phyloP scores from a whole-genome alignment of 306 rosid species.

The Vigna mungo region DNA sequence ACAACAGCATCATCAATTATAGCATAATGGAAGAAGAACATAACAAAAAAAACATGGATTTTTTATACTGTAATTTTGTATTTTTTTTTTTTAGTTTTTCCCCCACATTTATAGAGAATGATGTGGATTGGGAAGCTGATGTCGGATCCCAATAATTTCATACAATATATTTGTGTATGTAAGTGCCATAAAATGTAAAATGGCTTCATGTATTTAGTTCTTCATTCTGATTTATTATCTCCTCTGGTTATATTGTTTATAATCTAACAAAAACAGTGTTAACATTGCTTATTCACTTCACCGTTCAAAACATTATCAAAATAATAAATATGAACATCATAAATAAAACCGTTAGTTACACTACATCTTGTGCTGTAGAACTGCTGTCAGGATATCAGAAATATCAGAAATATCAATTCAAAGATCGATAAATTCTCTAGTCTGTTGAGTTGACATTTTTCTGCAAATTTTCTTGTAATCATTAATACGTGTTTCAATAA shows the following conservation, averaged over 20 bases:
- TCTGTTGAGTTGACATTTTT: background rate
- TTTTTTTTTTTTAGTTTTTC: slow-evolving; percentile 1
- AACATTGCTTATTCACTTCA: too few species aligned
- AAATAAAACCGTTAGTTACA: too few species aligned
- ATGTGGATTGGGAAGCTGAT: slow-evolving; percentile 44
- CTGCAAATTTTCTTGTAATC: background rate
- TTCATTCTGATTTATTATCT: background rate
- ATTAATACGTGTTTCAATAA: background rate
- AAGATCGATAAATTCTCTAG: background rate
- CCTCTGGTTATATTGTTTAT: background rate
- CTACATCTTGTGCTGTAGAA: background rate
- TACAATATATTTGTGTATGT: slow-evolving; percentile 34
- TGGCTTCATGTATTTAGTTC: slow-evolving; percentile 34
- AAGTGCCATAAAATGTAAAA: slow-evolving; percentile 36
- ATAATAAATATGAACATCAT: too few species aligned
- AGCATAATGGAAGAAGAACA: slow-evolving; percentile 41
- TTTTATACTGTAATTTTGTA: slow-evolving; percentile 44
- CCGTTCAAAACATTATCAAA: too few species aligned
- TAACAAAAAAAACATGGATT: slow-evolving; percentile 41
- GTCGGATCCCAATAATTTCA: slow-evolving; percentile 29
- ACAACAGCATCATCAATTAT: slow-evolving; percentile 65
- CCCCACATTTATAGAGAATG: slow-evolving; percentile 36
- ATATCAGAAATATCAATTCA: background rate
- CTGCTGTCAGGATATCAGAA: background rate
- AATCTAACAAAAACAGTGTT: too few species aligned